These are phyloP conservation scores for Hippophae tibetana DNA, from an alignment of 306 rosid genomes.

Conservation along the genomic window DNA sequence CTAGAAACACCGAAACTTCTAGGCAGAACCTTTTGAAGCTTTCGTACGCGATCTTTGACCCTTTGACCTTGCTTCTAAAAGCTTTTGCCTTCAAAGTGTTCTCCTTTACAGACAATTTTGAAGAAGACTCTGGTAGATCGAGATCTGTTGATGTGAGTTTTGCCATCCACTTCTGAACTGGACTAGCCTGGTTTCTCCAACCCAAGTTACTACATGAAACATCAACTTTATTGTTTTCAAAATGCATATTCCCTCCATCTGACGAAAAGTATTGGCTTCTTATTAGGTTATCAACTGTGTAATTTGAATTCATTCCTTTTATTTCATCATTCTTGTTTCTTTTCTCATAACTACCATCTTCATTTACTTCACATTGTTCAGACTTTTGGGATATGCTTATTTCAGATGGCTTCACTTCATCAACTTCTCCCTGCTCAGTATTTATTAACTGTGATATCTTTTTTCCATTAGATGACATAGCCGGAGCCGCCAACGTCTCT, in stretches of 20 bases:
- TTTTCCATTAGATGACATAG: conserved; percentile 40
- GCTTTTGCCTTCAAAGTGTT: conserved; percentile 84
- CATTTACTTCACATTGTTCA: conserved; percentile 30
- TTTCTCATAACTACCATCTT: conserved; percentile 29
- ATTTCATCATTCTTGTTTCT: conserved; percentile 35
- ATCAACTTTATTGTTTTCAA: conserved; percentile 47
- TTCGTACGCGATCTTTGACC: conserved; percentile 65
- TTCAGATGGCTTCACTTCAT: conserved; percentile 34
- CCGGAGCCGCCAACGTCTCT: conserved; percentile 77
- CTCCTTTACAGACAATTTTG: conserved; percentile 63
- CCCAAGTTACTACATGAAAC: conserved; percentile 91
- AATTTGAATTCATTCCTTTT: conserved; percentile 32
- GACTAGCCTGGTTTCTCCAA: conserved; percentile 91
- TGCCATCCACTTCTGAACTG: conserved; percentile 72
- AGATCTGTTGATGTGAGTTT: conserved; percentile 34
- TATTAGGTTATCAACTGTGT: conserved; percentile 42
- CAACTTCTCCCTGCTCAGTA: conserved; percentile 31
- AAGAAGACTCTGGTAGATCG: conserved; percentile 38
- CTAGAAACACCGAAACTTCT: not conserved
- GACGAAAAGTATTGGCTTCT: conserved; percentile 53
- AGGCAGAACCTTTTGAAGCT: conserved; percentile 47
- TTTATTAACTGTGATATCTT: conserved; percentile 42
- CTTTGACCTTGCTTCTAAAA: conserved; percentile 87
- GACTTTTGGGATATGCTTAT: conserved; percentile 29
- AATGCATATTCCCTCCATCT: conserved; percentile 41